A percentile compares a stretch with the other conserved stretches of the same genome.
Conservation (phyloP, 1,139 yeast species). For the Yamadazyma dushanensis region DNA sequence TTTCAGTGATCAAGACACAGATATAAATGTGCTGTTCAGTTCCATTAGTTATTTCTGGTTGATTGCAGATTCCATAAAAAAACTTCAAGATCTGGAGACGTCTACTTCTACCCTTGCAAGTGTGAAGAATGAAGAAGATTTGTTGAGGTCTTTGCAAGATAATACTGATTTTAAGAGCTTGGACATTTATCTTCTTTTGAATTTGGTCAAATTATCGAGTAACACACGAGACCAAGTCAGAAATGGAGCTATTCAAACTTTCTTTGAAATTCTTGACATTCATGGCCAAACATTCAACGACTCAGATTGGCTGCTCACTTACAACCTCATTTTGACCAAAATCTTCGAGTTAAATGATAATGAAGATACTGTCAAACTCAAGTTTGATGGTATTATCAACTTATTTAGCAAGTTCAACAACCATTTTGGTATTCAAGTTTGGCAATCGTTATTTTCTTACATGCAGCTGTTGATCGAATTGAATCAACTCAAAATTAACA, state of each 20-base stretch:
- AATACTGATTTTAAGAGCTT: slow-evolving; percentile 25
- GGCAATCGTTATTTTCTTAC: slow-evolving; percentile 55
- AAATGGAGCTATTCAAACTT: slow-evolving; percentile 86
- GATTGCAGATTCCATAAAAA: slow-evolving; percentile 70
- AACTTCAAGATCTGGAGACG: slow-evolving; percentile 18
- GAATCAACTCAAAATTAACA: slow-evolving; percentile 48
- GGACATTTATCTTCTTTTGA: slow-evolving; percentile 65
- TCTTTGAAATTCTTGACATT: slow-evolving; percentile 79
- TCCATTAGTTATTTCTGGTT: slow-evolving; percentile 92
- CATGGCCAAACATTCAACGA: slow-evolving; percentile 54
- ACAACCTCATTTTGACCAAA: slow-evolving; percentile 47
- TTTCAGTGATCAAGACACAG: slow-evolving; percentile 69
- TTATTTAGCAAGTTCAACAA: slow-evolving; percentile 42
- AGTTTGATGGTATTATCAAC: slow-evolving; percentile 59
- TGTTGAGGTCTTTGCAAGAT: slow-evolving; percentile 10
- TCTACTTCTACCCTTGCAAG: slow-evolving; percentile 6
- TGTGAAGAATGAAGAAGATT: slow-evolving; percentile 13
- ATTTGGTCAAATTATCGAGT: slow-evolving; percentile 59
- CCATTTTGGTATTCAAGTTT: slow-evolving; percentile 28
- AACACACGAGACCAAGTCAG: slow-evolving; percentile 78
- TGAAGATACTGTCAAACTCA: slow-evolving; percentile 57
- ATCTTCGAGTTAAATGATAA: slow-evolving; percentile 40
- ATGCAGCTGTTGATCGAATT: slow-evolving; percentile 38
- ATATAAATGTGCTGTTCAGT: slow-evolving; percentile 84
- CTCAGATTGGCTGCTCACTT: slow-evolving; percentile 58